phyloP scores from a whole-genome alignment of 345 rosid genomes.

The Draba incana region DNA sequence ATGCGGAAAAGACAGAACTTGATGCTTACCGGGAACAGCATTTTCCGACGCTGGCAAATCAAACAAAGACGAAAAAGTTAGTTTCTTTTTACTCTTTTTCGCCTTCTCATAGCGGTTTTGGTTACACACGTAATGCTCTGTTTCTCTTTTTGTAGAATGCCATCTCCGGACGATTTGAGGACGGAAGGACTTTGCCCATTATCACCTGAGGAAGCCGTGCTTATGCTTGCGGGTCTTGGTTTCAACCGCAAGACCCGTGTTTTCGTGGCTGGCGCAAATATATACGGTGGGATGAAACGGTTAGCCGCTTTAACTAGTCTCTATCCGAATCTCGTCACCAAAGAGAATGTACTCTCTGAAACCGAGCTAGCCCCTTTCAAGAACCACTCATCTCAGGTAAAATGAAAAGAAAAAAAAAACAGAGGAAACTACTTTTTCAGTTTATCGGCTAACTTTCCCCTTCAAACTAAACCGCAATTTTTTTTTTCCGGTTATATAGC shows the following conservation, averaged over 20 bases:
- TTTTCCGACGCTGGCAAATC: conserved; percentile 73
- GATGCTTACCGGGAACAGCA: conserved; percentile 86
- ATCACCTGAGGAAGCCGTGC: conserved; percentile 93
- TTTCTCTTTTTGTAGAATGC: conserved; percentile 54
- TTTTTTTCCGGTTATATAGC: conserved; percentile 47
- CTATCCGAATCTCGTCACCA: conserved; percentile 86
- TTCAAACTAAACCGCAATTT: not conserved
- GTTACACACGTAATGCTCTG: conserved; percentile 1
- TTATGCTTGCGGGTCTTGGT: conserved; percentile 94
- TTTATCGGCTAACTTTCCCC: not conserved
- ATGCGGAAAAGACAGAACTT: conserved; percentile 68
- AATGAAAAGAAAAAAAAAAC: not conserved
- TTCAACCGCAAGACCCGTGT: conserved; percentile 76
- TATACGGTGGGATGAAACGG: conserved; percentile 72
- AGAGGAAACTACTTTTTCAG: not conserved
- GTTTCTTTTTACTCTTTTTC: conserved; percentile 5
- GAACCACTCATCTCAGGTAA: conserved; percentile 93
- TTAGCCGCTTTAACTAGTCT: conserved; percentile 74
- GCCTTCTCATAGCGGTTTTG: not conserved
- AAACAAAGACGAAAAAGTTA: conserved; percentile 64
- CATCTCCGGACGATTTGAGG: conserved; percentile 71
- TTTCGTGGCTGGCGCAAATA: conserved; percentile 87
- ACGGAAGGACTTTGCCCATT: conserved; percentile 90
- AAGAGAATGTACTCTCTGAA: conserved; percentile 83
- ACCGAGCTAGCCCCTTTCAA: conserved; percentile 77